Evolutionary conservation across 176 grass and related monocot genomes (phyloP), one percentile per base, ranked within the genome.

Genomic region (Eragrostis nindensis): DNA sequence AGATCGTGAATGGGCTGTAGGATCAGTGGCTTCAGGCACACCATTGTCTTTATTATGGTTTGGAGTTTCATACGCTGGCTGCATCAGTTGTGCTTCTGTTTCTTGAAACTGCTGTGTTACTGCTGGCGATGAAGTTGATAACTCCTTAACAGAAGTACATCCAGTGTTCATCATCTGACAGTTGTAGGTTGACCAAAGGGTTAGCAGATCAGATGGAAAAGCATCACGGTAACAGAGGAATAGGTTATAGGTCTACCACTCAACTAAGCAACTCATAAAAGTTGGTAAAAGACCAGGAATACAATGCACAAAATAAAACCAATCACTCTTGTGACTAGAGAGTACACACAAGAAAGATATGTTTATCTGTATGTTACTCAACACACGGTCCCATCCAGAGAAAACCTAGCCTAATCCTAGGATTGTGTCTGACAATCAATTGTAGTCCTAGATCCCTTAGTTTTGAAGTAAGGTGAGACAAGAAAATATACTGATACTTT

Each of bases 11-110:
- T 64, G 42, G 25, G 15, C 25, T 77, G 41, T 22, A 76, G 5
- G 40, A 53, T 8, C 40, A 46, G 56, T 9, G 0, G 22, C 42
- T 64, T 24, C 10, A 10, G 75, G 25, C 8, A 16, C 25, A 77
- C 42, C 30, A 77, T 32, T 63, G 27, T 47, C 56, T 45, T 45
- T 42, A 75, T 62, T 77, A 77, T 19, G 47, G 25, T 64, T 48
- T 64, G 59, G 57, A 77, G 74, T 64, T 47, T 64, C 41, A 63
- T 44, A 18, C 41, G 62, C 44, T 21, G 56, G 8, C 25, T 8
- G 18, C 16, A 6, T 54, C 17, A n/a, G 29, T 73, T 73, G 17
- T 73, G 70, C 11, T 73, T 53, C 47, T 36, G 26, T 36, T 53
- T 9, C 70, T 32, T 32, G 50, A 73, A 72, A 21, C 7, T 38